phyloP scores from a whole-genome alignment of 2,329 filamentous ascomycete genomes.

The Colletotrichum phormii region DNA sequence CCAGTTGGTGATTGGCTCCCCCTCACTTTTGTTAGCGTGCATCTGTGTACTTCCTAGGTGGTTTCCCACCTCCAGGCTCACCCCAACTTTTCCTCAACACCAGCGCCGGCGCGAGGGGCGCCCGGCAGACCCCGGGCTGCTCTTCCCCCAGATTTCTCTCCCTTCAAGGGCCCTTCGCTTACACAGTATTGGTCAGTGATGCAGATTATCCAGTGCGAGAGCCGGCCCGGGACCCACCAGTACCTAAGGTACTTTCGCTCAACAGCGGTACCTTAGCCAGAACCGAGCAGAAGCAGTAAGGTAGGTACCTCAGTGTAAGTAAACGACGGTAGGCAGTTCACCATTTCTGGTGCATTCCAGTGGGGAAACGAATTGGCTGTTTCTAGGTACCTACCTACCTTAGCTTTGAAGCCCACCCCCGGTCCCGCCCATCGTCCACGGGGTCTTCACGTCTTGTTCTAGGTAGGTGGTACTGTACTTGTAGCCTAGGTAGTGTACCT shows the following conservation, averaged over 20 bases:
- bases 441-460: slow-evolving; percentile 6
- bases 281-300: neutral
- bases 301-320: neutral
- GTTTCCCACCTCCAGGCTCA: neutral
- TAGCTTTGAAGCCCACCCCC: slow-evolving; percentile 5
- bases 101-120: neutral
- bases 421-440: slow-evolving; percentile 25
- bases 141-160: slow-evolving; percentile 30
- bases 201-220: neutral
- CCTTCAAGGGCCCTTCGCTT: neutral
- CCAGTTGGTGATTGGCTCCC: slow-evolving; percentile 16
- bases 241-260: slow-evolving; percentile 15
- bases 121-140: slow-evolving; percentile 14
- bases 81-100: slow-evolving; percentile 25
- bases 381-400: neutral
- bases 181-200: neutral
- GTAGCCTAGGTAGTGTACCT: too few species aligned
- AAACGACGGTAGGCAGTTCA: slow-evolving; percentile 1
- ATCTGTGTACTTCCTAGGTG: neutral
- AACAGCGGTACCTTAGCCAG: neutral
- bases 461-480: neutral
- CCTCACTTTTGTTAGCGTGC: slow-evolving; percentile 27
- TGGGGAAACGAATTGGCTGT: slow-evolving; percentile 29
- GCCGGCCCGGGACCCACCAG: neutral
- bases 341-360: slow-evolving; percentile 10